These are phyloP conservation scores for Boletus albobrunnescens DNA, from an alignment of 1,284 basidiomycete genomes.

Conservation along the genomic window DNA sequence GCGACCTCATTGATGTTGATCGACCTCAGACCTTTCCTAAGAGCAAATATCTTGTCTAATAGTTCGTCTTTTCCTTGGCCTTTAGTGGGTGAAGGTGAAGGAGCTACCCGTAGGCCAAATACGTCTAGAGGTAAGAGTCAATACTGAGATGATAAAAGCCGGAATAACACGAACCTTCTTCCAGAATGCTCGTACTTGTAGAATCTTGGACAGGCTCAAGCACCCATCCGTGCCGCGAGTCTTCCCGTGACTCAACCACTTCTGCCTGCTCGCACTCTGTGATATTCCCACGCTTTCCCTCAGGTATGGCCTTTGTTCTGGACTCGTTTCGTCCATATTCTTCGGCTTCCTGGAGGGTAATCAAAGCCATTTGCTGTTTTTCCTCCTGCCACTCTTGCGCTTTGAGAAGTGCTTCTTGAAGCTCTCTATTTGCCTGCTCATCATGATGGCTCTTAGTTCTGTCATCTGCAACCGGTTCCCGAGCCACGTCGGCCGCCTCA, in stretches of 20 bases:
- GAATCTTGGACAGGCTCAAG: not conserved
- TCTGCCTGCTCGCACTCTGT: constrained; percentile 16
- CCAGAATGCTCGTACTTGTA: not conserved
- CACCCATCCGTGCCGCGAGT: not conserved
- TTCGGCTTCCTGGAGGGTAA: constrained; percentile 20
- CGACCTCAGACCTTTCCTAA: constrained; percentile 58
- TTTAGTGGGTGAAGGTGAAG: constrained; percentile 32
- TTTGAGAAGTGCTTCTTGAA: constrained; percentile 21
- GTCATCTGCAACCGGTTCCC: constrained; percentile 16
- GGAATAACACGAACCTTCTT: constrained; percentile 27
- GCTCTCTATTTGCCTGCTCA: constrained; percentile 32
- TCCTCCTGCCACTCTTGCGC: constrained; percentile 22
- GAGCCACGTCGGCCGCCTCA: constrained; percentile 27
- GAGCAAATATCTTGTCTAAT: constrained; percentile 38
- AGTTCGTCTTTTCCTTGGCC: constrained; percentile 37
- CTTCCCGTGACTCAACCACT: constrained; percentile 4
- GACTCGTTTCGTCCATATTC: constrained; percentile 32
- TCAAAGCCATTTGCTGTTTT: constrained; percentile 21
- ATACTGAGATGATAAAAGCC: constrained; percentile 1
- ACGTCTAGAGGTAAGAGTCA: constrained; percentile 42
- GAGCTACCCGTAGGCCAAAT: constrained; percentile 46
- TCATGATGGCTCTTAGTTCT: constrained; percentile 12
- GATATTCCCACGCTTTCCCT: constrained; percentile 18
- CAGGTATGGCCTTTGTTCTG: constrained; percentile 25
- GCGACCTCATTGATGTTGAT: constrained; percentile 57